A percentile compares a stretch with the other conserved stretches of the same genome.
phyloP scores from a whole-genome alignment of 108 stramenopile genomes.

The Pseudonitzschia delicatissima region DNA sequence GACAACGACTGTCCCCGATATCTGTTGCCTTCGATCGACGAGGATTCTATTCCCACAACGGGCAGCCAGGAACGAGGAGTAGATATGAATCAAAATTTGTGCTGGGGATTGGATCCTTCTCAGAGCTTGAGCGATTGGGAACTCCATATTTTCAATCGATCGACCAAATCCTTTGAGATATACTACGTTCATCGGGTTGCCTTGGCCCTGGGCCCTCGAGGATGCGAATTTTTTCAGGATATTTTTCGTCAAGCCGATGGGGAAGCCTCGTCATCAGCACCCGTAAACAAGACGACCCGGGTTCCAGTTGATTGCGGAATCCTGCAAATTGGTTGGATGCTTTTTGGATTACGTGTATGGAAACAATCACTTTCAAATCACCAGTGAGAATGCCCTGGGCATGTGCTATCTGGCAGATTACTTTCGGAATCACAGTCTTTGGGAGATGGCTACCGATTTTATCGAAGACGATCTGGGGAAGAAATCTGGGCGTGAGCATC shows the following conservation, averaged over 20 bases:
- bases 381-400: slow-evolving; percentile 20
- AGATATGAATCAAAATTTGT: not conserved
- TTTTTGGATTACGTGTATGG: slow-evolving; percentile 26
- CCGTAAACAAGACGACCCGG: slow-evolving; percentile 15
- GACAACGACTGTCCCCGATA: too few species aligned
- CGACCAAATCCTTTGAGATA: slow-evolving; percentile 32
- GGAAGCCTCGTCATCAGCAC: not conserved
- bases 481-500: not conserved
- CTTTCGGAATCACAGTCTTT: slow-evolving; percentile 9
- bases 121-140: slow-evolving; percentile 48
- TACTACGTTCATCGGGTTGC: slow-evolving; percentile 55
- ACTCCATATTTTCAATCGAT: slow-evolving; percentile 42
- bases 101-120: slow-evolving; percentile 56
- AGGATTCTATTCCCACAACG: not conserved
- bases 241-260: slow-evolving; percentile 22
- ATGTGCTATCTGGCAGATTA: slow-evolving; percentile 22
- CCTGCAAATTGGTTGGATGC: slow-evolving; percentile 20
- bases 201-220: slow-evolving; percentile 49
- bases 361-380: slow-evolving; percentile 11
- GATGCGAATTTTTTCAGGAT: slow-evolving; percentile 50
- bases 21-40: not conserved
- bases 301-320: slow-evolving; percentile 23
- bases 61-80: not conserved
- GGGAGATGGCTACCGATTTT: slow-evolving; percentile 12
- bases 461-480: slow-evolving; percentile 17